Percentiles rank a stretch among this genome's conserved stretches.
Conservation (phyloP, 1,284 basidiomycete species). For the Stygiomarasmius scandens region DNA sequence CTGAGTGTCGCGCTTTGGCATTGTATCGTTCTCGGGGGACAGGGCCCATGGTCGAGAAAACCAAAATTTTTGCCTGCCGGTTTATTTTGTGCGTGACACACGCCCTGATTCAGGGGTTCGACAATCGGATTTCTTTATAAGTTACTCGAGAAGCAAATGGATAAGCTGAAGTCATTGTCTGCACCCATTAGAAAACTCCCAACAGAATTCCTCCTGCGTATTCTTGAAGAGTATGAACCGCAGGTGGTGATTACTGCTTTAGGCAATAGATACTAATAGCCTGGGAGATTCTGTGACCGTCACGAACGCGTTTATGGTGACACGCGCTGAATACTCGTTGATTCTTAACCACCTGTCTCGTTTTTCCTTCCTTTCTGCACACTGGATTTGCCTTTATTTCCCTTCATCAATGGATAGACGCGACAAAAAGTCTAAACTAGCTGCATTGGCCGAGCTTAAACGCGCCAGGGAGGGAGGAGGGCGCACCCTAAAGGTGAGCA, state of each 20-base stretch:
- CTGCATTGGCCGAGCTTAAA: conserved; percentile 54
- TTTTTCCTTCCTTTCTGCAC: not conserved
- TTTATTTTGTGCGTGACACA: not conserved
- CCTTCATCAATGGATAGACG: conserved; percentile 28
- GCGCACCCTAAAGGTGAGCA: conserved; percentile 49
- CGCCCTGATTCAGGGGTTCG: too few species aligned
- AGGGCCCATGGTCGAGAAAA: conserved; percentile 34
- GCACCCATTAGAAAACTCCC: too few species aligned
- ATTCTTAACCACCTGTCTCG: not conserved
- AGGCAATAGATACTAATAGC: too few species aligned
- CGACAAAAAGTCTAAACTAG: conserved; percentile 37
- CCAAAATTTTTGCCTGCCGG: conserved; percentile 5
- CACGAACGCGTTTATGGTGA: not conserved
- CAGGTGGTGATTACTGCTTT: too few species aligned
- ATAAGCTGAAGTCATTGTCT: too few species aligned
- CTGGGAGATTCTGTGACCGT: not conserved
- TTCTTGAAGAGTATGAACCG: too few species aligned
- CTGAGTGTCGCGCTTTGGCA: conserved; percentile 64
- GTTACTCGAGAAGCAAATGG: too few species aligned
- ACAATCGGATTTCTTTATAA: too few species aligned
- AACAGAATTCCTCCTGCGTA: too few species aligned
- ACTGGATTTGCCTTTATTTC: conserved; percentile 8
- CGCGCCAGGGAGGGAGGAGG: conserved; percentile 50
- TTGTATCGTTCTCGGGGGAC: conserved; percentile 51
- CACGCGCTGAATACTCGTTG: not conserved